These are phyloP conservation scores for Naegleria lovaniensis DNA, from an alignment of 208 protist genomes.

Conservation along the genomic window DNA sequence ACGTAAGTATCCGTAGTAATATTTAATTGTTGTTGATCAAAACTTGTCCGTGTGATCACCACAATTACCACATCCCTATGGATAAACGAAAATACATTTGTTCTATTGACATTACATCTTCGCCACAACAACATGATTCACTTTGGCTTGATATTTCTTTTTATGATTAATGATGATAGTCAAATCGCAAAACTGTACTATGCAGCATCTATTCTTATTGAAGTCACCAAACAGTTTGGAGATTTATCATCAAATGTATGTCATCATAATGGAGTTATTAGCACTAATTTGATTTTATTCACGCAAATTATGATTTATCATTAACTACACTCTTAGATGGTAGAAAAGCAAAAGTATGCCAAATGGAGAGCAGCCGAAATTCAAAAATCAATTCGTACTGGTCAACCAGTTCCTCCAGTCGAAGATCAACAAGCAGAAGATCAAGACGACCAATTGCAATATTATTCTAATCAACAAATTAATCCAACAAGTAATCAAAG, in stretches of 20 bases:
- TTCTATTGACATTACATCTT: too few species aligned
- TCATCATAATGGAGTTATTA: background rate
- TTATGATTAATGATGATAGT: background rate
- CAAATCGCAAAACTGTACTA: conserved; percentile 29
- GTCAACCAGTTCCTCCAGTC: background rate
- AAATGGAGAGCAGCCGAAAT: conserved; percentile 37
- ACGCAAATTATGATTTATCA: background rate
- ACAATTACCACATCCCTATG: too few species aligned
- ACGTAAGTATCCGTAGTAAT: too few species aligned
- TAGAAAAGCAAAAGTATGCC: conserved; percentile 38
- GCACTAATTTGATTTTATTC: too few species aligned
- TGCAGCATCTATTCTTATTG: conserved; percentile 28
- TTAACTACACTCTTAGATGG: background rate
- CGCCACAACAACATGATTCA: too few species aligned
- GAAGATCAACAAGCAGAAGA: background rate
- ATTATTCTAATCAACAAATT: background rate
- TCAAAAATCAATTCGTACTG: conserved; percentile 30
- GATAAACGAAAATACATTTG: too few species aligned
- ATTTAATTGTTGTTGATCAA: too few species aligned
- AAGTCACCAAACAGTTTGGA: conserved; percentile 41
- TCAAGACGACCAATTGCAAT: background rate
- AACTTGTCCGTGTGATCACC: too few species aligned
- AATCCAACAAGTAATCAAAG: background rate
- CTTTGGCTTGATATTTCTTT: too few species aligned
- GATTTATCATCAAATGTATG: conserved; percentile 21